Base-by-base conservation (phyloP, 2,329 filamentous ascomycete genomes). In the Claviceps sp. region DNA sequence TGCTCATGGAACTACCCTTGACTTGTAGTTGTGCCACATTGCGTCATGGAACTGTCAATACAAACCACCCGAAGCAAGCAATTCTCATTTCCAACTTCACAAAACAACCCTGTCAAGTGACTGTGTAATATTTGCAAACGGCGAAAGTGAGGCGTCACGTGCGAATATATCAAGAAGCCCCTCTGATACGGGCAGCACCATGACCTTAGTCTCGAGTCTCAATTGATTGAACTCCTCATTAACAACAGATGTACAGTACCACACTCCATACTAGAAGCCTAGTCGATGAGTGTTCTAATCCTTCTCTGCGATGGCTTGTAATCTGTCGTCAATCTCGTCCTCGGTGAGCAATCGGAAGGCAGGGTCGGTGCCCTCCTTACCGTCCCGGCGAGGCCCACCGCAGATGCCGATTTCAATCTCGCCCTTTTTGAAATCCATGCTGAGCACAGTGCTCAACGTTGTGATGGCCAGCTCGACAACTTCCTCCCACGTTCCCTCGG, bases 351-450 rank as follows among this genome's bases (percentile, higher is more conserved):
- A 85, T 67, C 90, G 83, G 78, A 98, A 98, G 56, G 75, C 76
- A 48, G 84, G 71, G 63, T 88, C 79, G 57, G 84, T 86, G 58
- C 88, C 89, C 67, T 94, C 87, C 71, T 87, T 78, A 59, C 90
- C 91, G 65, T 95, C 88, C 54, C 76, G 72, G 62, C 82, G 79
- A 53, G 91, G 90, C 34, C 89, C 91, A 59, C 93, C 93, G 51
- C 96, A 93, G 65, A 98, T 90, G 57, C 93, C 93, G 71, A 98
- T 88, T 74, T 98, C 93, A 68, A 98, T 84, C 76, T 98, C 93
- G 62, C 87, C 87, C 78, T 97, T 97, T 81, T 98, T 98, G 78
- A 98, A 98, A 70, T 98, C 93, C 70, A 97, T 95, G 71, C 91
- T 96, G 58, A 98, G 78, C 55, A 98, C 90, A 38, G 87, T 95